Evolutionary conservation across 306 rosid species (phyloP), one percentile per base, ranked within the genome.

Genomic region (Prunus mume): DNA sequence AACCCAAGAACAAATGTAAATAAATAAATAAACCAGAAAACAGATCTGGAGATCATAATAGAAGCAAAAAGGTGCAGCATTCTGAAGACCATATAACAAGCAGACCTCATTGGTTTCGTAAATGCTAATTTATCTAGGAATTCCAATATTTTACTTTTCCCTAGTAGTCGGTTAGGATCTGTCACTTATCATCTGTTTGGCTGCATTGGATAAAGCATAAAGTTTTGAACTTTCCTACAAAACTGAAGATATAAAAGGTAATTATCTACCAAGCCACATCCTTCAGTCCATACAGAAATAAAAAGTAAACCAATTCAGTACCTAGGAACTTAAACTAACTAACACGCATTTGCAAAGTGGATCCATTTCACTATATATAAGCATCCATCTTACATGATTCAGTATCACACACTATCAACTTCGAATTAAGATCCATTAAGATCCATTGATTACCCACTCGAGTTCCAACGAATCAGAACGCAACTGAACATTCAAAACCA

Each of bases 381-480:
- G 3, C 30, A 51, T 50, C 62, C 49, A 65, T 28, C 75, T 51
- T 18, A 61, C 58, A 74, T 1, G 41, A 71, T 3, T 32, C 9
- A 20, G n/a, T 24, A 38, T 18, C 46, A 65, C 49, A 60, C 65
- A 1, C 13, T 4, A 65, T 18, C 15, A 38, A 6, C n/a, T 65
- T 12, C 17, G 8, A 6, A 17, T 11, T 34, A 49, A 50, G 54
- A 49, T 14, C 17, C 14, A 69, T 18, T 52, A n/a, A n/a, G n/a
- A n/a, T n/a, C n/a, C n/a, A n/a, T n/a, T n/a, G 38, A 46, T 14
- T 14, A 50, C 2, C 43, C 38, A 68, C 28, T 45, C 60, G 58
- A 25, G 68, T 55, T 55, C 12, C 19, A 47, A 45, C 75, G 34
- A 72, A 75, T 70, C 62, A 34, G 25, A 76, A 51, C 57, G 47